Percentiles rank a stretch among this genome's conserved stretches.
phyloP scores from a whole-genome alignment of 2,329 filamentous ascomycete species.

The Nemania sp. region DNA sequence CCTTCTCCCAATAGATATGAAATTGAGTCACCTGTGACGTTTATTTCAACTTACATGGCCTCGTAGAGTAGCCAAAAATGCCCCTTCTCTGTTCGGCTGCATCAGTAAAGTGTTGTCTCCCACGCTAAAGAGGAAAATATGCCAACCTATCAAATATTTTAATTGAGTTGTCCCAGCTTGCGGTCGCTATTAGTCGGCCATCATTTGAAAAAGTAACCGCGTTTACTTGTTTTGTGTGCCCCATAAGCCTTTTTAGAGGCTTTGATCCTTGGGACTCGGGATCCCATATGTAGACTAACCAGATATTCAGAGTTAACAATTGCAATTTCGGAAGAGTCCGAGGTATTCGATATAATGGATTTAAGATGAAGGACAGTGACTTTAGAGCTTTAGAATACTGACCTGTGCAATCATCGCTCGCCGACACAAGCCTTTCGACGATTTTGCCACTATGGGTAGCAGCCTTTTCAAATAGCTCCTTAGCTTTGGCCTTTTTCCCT shows the following conservation, averaged over 20 bases:
- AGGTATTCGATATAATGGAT: background rate
- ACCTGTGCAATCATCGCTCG: conserved; percentile 71
- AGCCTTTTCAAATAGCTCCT: conserved; percentile 82
- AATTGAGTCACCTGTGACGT: background rate
- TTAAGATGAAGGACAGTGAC: background rate
- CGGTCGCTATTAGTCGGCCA: conserved; percentile 78
- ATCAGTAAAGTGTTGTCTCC: conserved; percentile 21
- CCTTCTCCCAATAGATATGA: too few species aligned
- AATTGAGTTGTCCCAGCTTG: conserved; percentile 91
- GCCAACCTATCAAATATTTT: conserved; percentile 70
- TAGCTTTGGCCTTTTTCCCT: conserved; percentile 74
- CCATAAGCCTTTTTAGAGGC: conserved; percentile 84
- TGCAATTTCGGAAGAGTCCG: background rate
- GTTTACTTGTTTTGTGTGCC: conserved; percentile 96
- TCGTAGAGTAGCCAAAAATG: conserved; percentile 84
- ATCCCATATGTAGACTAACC: conserved; percentile 87
- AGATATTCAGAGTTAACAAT: background rate
- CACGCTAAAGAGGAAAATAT: background rate
- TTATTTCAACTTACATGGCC: conserved; percentile 73
- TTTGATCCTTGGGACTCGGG: conserved; percentile 74
- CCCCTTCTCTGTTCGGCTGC: conserved; percentile 56
- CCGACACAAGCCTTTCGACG: conserved; percentile 84
- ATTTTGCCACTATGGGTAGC: conserved; percentile 76
- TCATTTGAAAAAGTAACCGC: conserved; percentile 94
- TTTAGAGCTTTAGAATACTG: background rate